These are phyloP conservation scores for Fraxinus americana DNA, from an alignment of 257 asterid genomes.

Conservation along the genomic window DNA sequence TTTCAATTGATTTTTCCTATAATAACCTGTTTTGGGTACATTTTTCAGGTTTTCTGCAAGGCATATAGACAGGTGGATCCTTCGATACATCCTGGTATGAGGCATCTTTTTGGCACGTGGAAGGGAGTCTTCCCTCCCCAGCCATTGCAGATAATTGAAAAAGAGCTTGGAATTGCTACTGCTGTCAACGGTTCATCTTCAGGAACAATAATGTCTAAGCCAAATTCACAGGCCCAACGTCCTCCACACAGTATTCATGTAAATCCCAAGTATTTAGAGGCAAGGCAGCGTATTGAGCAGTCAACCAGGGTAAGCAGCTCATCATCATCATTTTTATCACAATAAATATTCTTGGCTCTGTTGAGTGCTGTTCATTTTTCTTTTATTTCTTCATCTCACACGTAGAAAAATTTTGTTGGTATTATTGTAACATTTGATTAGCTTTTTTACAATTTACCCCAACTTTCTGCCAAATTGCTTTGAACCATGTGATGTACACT, in stretches of 20 bases:
- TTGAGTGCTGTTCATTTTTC: not conserved
- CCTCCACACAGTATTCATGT: conserved; percentile 85
- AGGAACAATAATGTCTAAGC: conserved; percentile 41
- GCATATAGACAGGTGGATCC: conserved; percentile 85
- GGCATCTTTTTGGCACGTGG: conserved; percentile 97
- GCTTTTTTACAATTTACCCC: conserved; percentile 3
- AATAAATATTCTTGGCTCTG: not conserved
- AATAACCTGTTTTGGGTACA: conserved; percentile 24
- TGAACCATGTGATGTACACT: not conserved
- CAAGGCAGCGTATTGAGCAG: conserved; percentile 70
- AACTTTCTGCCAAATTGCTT: not conserved
- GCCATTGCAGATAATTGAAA: conserved; percentile 73
- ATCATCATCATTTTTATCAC: not conserved
- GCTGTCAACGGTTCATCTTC: conserved; percentile 64
- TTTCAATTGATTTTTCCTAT: not conserved
- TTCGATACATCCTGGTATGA: conserved; percentile 77
- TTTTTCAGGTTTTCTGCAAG: conserved; percentile 78
- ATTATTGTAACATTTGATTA: not conserved
- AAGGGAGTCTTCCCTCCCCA: conserved; percentile 84
- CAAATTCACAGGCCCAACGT: conserved; percentile 71
- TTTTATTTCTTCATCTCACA: not conserved
- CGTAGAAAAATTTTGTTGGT: not conserved
- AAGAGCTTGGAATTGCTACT: conserved; percentile 78
- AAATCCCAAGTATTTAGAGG: conserved; percentile 88
- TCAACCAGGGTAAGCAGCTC: conserved; percentile 57